phyloP scores from a whole-genome alignment of 805 yeast species.

The Cyberlindnera maritima region DNA sequence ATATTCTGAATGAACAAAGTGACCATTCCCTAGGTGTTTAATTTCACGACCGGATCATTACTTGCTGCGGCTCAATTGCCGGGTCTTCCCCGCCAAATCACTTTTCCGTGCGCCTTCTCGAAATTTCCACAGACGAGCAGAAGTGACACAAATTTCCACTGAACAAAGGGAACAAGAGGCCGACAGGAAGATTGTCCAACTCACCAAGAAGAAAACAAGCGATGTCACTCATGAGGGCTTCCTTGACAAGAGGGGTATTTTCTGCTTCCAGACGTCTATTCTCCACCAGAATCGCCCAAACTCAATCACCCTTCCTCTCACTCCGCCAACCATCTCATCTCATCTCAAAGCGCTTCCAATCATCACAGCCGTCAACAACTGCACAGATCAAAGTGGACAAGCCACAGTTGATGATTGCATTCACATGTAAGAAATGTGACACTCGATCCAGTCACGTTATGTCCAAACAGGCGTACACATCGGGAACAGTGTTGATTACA shows the following conservation, averaged over 20 bases:
- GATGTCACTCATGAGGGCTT: background rate
- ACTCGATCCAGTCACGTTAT: slow-evolving; percentile 85
- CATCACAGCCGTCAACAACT: slow-evolving; percentile 13
- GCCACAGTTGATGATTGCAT: slow-evolving; percentile 82
- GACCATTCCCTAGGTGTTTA: too few relatives aligned
- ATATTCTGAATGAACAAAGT: too few relatives aligned
- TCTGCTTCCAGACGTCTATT: background rate
- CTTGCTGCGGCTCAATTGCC: too few relatives aligned
- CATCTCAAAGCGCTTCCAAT: slow-evolving; percentile 13
- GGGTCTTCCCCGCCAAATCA: background rate
- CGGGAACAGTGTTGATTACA: slow-evolving; percentile 83
- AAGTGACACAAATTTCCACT: background rate
- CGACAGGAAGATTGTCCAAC: background rate
- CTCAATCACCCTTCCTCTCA: background rate
- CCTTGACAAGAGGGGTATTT: background rate
- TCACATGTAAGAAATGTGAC: slow-evolving; percentile 87
- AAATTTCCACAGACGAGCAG: background rate
- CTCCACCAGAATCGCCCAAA: background rate
- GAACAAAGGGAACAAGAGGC: background rate
- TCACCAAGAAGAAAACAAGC: background rate
- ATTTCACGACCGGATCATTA: too few relatives aligned
- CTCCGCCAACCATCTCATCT: background rate
- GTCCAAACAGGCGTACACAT: slow-evolving; percentile 86
- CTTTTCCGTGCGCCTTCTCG: background rate
- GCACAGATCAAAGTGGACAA: slow-evolving; percentile 55